Base-by-base conservation (phyloP, 1,139 yeast species). In the Ogataea hybrid region DNA sequence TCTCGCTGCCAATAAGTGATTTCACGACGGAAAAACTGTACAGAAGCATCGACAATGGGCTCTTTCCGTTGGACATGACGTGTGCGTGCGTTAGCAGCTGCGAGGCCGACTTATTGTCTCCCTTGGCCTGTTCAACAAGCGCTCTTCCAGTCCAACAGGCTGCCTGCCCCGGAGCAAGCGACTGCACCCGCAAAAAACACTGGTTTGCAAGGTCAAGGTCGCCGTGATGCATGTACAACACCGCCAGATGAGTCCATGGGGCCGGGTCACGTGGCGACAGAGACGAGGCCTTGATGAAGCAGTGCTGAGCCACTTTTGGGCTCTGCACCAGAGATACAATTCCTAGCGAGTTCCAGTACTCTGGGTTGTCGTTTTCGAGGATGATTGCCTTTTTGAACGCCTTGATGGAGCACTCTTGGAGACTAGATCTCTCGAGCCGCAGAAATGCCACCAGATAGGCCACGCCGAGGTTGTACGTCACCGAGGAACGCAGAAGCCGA, bases 61-160 rank as follows among this genome's bases (percentile, higher is more conserved):
- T 77, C 38, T 75, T 67, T 1, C 96, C 96, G 55, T 82, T 83
- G 1, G 96, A 80, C 36, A 89, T 65, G 12, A 81, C 74, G 52
- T 75, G 84, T 0, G 96, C 84, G 62, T 90, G 97, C 1, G 87
- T 81, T 57, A 82, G 84, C 37, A 84, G 61, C 15, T 71, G 69
- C 8, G 72, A 62, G 0, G 95, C 81, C 12, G 67, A 69, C 2
- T 60, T 65, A 0, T 39, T 22, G 32, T 84, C 76, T 1, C 89
- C 92, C n/a, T 63, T 56, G 1, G 75, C 75, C 43, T 78, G 77
- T 1, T 81, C 74, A 0, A 84, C 67, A 27, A 90, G 62, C 0
- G 96, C 97, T 57, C 83, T 79, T 1, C 96, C 96, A 29, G 86
- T 62, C 97, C 98, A 92, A 0, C 96, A 77, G n/a, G 71, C 70